A percentile compares a stretch with the other conserved stretches of the same genome.
These are phyloP conservation scores for Aechmea fasciata DNA, from an alignment of 176 grass and related monocot genomes.

Conservation along the genomic window DNA sequence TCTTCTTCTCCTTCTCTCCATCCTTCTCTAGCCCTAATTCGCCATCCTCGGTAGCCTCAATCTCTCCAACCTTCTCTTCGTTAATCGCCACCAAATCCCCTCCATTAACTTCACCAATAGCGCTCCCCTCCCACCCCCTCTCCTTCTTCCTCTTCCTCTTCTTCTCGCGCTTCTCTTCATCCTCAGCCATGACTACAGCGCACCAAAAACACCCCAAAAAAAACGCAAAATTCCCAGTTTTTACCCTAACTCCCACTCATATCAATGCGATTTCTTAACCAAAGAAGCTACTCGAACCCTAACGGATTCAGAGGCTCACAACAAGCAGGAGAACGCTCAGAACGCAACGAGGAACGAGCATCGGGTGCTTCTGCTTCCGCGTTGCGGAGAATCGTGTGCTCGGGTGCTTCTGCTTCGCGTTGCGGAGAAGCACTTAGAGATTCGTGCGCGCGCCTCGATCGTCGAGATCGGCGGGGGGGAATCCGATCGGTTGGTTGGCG, in stretches of 20 bases:
- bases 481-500: too few relatives aligned
- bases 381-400: too few relatives aligned
- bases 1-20: constrained; percentile 2
- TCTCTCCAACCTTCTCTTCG: background rate
- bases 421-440: too few relatives aligned
- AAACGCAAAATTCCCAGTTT: background rate
- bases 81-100: background rate
- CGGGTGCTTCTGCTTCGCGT: too few relatives aligned
- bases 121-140: background rate
- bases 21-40: background rate
- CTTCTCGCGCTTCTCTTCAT: background rate
- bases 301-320: too few relatives aligned
- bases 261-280: background rate
- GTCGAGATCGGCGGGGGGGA: too few relatives aligned
- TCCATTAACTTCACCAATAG: background rate
- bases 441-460: too few relatives aligned
- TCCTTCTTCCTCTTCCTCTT: background rate
- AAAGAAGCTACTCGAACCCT: too few relatives aligned
- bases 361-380: too few relatives aligned
- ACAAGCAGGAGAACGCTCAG: too few relatives aligned
- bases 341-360: too few relatives aligned
- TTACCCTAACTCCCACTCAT: background rate
- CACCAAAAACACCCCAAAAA: too few relatives aligned
- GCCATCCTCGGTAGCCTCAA: background rate
- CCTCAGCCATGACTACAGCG: background rate